Evolutionary conservation across 208 protist genomes (phyloP).

Genomic region (Acanthamoeba castellanii): DNA sequence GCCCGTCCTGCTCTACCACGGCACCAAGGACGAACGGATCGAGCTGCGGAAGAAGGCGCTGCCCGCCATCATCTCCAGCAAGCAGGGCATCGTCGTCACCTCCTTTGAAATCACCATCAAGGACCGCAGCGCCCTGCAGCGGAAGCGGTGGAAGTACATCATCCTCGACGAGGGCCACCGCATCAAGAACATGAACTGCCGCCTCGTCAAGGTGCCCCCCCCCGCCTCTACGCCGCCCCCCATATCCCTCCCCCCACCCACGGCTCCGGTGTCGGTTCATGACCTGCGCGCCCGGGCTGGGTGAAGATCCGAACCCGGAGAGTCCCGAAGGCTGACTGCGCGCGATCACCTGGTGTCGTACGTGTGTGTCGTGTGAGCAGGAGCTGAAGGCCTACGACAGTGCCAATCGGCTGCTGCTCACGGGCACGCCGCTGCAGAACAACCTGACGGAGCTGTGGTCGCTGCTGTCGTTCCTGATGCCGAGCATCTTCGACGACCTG

Average conservation of each 20-base stretch:
- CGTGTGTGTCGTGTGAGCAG: background rate
- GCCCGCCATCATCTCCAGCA: constrained; percentile 62
- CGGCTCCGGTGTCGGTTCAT: too few relatives aligned
- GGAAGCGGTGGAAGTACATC: constrained; percentile 92
- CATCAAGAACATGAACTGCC: constrained; percentile 92
- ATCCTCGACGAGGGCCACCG: constrained; percentile 99
- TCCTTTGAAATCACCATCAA: constrained; percentile 97
- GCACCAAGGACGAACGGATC: constrained; percentile 93
- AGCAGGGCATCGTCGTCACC: constrained; percentile 95
- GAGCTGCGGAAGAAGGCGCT: constrained; percentile 66
- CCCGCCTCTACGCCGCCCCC: too few relatives aligned
- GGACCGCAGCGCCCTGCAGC: constrained; percentile 94
- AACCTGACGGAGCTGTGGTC: constrained; percentile 99
- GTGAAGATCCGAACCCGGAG: background rate
- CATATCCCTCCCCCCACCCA: too few relatives aligned
- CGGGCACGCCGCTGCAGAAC: constrained; percentile 98
- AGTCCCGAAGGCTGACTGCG: too few relatives aligned
- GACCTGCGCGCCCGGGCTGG: too few relatives aligned
- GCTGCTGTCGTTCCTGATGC: constrained; percentile 98
- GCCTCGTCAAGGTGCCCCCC: background rate
- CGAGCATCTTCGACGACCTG: constrained; percentile 89
- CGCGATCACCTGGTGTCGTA: too few relatives aligned
- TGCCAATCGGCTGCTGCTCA: constrained; percentile 94
- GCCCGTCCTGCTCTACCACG: constrained; percentile 95
- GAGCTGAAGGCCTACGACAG: constrained; percentile 17